Evolutionary conservation across 345 rosid species (phyloP).

Genomic region (Rhizophora apiculata): DNA sequence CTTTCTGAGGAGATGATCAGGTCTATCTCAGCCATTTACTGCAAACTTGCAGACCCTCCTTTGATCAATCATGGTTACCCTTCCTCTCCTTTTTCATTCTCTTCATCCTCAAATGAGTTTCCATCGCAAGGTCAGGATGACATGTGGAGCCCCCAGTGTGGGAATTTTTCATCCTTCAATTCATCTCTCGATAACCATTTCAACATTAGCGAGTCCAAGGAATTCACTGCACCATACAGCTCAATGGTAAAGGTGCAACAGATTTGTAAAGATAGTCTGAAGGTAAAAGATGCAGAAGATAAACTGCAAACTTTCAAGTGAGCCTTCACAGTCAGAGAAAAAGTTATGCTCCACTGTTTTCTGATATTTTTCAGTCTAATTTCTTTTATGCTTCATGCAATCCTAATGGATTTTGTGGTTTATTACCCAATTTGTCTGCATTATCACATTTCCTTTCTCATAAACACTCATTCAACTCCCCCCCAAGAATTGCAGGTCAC

Average conservation of each 20-base stretch:
- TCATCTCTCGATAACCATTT: slow-evolving; percentile 50
- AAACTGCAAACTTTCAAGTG: slow-evolving; percentile 62
- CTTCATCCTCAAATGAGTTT: slow-evolving; percentile 30
- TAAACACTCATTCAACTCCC: no score
- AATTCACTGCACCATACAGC: slow-evolving; percentile 52
- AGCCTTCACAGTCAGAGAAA: no score
- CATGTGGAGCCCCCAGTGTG: slow-evolving; percentile 29
- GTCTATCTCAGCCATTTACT: slow-evolving; percentile 58
- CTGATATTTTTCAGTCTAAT: no score
- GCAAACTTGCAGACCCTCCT: slow-evolving; percentile 64
- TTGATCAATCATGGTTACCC: slow-evolving; percentile 34
- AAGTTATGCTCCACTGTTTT: no score
- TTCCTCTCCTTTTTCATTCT: slow-evolving; percentile 41
- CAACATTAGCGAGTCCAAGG: slow-evolving; percentile 36
- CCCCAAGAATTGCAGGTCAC: slow-evolving; percentile 46
- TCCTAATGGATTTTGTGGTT: no score
- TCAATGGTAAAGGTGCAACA: slow-evolving; percentile 48
- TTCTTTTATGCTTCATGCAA: no score
- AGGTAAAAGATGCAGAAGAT: slow-evolving; percentile 49
- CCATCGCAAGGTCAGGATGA: slow-evolving; percentile 32
- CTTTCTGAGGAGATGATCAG: slow-evolving; percentile 83
- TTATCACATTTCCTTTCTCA: no score
- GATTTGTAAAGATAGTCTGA: slow-evolving; percentile 48
- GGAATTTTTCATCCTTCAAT: slow-evolving; percentile 41
- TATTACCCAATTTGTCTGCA: no score